Evolutionary conservation across 2,329 filamentous ascomycete genomes (phyloP).

Genomic region (Sporothrix protearum): DNA sequence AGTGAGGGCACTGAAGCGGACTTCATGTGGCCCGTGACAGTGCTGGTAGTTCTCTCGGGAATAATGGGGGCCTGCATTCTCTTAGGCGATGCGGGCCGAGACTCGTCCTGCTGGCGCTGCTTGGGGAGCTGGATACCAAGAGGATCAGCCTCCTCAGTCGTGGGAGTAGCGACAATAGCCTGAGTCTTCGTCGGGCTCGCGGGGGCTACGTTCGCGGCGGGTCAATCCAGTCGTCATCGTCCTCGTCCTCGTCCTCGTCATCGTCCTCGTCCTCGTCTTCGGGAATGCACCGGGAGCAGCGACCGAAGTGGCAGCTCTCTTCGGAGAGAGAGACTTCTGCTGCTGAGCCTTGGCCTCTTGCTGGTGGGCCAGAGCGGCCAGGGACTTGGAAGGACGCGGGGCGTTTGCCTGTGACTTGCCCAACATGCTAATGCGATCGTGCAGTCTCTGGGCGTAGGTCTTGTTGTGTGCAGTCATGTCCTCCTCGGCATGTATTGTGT

Average conservation of each 20-base stretch:
- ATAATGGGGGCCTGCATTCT: conserved; percentile 29
- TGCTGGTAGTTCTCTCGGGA: conserved; percentile 25
- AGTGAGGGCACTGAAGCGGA: conserved; percentile 61
- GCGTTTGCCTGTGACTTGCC: conserved; percentile 54
- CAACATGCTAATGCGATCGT: conserved; percentile 82
- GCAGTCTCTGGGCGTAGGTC: conserved; percentile 87
- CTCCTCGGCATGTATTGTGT: conserved; percentile 41
- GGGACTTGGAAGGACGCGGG: conserved; percentile 48
- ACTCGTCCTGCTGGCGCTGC: conserved; percentile 37
- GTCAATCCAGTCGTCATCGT: conserved; percentile 63
- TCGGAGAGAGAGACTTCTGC: conserved; percentile 17
- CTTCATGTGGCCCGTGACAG: conserved; percentile 52
- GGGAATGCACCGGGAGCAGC: conserved; percentile 59
- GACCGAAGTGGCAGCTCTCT: conserved; percentile 24
- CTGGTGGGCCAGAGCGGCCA: conserved; percentile 34
- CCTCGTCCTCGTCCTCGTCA: conserved; percentile 50
- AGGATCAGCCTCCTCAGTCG: conserved; percentile 50
- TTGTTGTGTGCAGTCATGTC: conserved; percentile 66
- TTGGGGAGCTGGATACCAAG: conserved; percentile 38
- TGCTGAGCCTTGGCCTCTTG: conserved; percentile 29
- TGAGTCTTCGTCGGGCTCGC: conserved; percentile 55
- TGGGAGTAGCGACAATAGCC: conserved; percentile 55
- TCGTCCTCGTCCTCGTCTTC: conserved; percentile 50
- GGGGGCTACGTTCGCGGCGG: conserved; percentile 47
- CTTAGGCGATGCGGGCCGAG: conserved; percentile 37